These are phyloP conservation scores for Cystobasidium onofrii DNA, from an alignment of 768 basidiomycete species.

Conservation along the genomic window DNA sequence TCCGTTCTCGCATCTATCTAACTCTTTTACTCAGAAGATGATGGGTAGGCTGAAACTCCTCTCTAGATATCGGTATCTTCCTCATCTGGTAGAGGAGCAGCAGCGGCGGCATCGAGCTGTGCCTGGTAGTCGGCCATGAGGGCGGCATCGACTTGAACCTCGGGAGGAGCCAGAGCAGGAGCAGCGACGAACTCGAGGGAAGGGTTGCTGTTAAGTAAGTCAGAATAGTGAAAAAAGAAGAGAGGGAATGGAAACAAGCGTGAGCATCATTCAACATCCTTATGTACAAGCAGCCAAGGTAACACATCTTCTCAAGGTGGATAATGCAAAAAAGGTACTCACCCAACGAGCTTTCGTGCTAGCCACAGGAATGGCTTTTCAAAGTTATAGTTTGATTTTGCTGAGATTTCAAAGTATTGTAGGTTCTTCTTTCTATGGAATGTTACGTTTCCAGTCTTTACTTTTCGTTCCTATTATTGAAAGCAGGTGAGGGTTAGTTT, in stretches of 20 bases:
- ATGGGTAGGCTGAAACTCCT: too few relatives aligned
- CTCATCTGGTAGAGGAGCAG: conserved; percentile 93
- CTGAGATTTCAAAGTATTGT: conserved; percentile 99
- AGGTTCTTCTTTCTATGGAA: conserved; percentile 99
- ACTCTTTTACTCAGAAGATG: too few relatives aligned
- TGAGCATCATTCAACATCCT: not conserved
- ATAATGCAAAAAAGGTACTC: conserved; percentile 44
- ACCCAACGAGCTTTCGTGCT: conserved; percentile 95
- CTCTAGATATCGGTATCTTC: conserved; percentile 63
- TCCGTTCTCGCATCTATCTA: too few relatives aligned
- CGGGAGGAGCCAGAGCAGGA: conserved; percentile 77
- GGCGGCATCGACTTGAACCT: conserved; percentile 68
- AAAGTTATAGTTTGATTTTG: conserved; percentile 99
- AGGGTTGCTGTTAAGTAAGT: conserved; percentile 59
- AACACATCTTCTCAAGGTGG: too few relatives aligned
- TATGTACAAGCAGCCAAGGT: too few relatives aligned
- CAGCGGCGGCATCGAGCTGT: conserved; percentile 77
- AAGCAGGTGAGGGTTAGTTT: not conserved
- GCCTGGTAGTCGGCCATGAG: conserved; percentile 71
- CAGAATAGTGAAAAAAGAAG: not conserved
- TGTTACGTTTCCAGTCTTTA: conserved; percentile 95
- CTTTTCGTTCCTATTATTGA: conserved; percentile 86
- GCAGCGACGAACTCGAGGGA: conserved; percentile 91
- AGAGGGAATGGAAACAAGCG: not conserved
- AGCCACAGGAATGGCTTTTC: conserved; percentile 99